Evolutionary conservation across 2,329 filamentous ascomycete species (phyloP).

Genomic region (Hypoxylon sp.): DNA sequence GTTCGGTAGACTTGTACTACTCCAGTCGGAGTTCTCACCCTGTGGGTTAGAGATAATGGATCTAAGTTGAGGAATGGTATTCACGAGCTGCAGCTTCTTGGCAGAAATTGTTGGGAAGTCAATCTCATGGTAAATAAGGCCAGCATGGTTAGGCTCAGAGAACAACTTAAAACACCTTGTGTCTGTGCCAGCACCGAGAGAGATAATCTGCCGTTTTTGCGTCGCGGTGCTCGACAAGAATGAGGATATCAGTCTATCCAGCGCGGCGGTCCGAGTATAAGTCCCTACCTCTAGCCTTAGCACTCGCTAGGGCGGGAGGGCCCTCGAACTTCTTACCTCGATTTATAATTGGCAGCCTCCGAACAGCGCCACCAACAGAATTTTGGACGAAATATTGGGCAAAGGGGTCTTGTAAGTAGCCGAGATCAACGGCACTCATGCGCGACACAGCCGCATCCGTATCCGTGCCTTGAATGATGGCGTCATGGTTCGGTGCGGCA

Average conservation of each 20-base stretch:
- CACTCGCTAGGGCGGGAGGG: slow-evolving; percentile 43
- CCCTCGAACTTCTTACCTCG: slow-evolving; percentile 71
- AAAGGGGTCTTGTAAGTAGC: slow-evolving; percentile 88
- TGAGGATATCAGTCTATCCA: slow-evolving; percentile 80
- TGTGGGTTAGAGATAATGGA: slow-evolving; percentile 57
- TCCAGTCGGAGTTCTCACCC: slow-evolving; percentile 58
- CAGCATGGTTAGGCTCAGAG: slow-evolving; percentile 56
- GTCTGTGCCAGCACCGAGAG: slow-evolving; percentile 93
- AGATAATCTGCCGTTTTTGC: slow-evolving; percentile 81
- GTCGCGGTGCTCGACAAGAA: slow-evolving; percentile 70
- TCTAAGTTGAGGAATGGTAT: slow-evolving; percentile 62
- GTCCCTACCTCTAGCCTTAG: slow-evolving; percentile 72
- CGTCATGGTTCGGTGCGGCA: slow-evolving; percentile 69
- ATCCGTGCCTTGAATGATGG: slow-evolving; percentile 88
- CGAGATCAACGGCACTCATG: slow-evolving; percentile 86
- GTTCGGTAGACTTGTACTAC: slow-evolving; percentile 55
- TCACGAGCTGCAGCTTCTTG: slow-evolving; percentile 72
- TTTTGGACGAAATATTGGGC: slow-evolving; percentile 76
- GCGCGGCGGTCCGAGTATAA: slow-evolving; percentile 88
- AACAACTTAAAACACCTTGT: slow-evolving; percentile 87
- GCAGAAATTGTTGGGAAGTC: slow-evolving; percentile 85
- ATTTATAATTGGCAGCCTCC: slow-evolving; percentile 92
- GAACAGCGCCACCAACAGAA: slow-evolving; percentile 62
- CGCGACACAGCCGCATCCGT: slow-evolving; percentile 91
- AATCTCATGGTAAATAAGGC: slow-evolving; percentile 88